A percentile compares a stretch with the other conserved stretches of the same genome.
phyloP scores from a whole-genome alignment of 2,329 filamentous ascomycete species.

The Aspergillus ochraceoroseus region DNA sequence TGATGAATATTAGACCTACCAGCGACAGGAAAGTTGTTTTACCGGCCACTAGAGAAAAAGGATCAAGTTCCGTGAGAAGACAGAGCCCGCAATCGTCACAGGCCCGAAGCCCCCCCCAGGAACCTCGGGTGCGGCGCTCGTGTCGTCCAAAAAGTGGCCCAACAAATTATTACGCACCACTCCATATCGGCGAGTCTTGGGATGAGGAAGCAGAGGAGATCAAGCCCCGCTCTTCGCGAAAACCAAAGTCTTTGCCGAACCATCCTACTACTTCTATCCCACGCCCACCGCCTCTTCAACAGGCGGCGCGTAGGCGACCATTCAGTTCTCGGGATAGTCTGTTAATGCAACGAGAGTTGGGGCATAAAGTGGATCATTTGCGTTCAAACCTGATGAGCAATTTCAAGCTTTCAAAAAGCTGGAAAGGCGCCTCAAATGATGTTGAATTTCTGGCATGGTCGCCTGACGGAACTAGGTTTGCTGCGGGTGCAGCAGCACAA shows the following conservation, averaged over 20 bases:
- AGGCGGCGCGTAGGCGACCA: not conserved
- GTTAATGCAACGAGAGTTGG: conserved; percentile 31
- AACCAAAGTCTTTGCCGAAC: not conserved
- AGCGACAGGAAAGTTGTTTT: not conserved
- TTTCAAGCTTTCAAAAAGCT: conserved; percentile 45
- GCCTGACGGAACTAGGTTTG: conserved; percentile 51
- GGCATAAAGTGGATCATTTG: conserved; percentile 18
- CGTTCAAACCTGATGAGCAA: conserved; percentile 31
- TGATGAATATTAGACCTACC: not conserved
- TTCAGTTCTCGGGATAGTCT: conserved; percentile 19
- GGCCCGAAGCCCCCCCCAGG: not conserved
- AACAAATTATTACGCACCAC: conserved; percentile 31
- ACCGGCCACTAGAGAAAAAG: conserved; percentile 1
- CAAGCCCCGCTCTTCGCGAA: not conserved
- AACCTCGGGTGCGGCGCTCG: conserved; percentile 24
- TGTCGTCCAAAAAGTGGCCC: conserved; percentile 26
- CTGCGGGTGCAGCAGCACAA: conserved; percentile 54
- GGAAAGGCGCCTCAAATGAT: conserved; percentile 57
- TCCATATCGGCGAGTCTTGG: conserved; percentile 19
- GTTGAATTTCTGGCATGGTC: conserved; percentile 55
- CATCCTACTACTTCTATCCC: not conserved
- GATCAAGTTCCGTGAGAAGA: not conserved
- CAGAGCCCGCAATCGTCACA: not conserved
- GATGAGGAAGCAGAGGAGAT: not conserved
- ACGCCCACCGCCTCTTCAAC: not conserved